phyloP scores from a whole-genome alignment of 805 yeast genomes.

The Wickerhamiella slavikovae region DNA sequence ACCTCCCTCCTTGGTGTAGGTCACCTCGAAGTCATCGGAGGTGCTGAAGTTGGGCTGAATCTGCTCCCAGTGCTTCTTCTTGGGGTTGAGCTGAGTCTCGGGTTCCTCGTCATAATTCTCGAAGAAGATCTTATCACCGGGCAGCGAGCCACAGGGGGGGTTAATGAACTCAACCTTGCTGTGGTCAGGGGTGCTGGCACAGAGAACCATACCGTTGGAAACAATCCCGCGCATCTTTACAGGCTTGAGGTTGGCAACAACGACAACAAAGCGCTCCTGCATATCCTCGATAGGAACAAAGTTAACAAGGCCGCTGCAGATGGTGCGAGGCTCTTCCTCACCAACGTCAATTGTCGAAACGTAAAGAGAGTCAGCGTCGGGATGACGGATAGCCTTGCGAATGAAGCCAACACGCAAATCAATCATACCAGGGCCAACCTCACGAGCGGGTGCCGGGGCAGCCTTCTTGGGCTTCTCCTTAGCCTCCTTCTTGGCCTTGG shows the following conservation, averaged over 20 bases:
- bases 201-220: slow-evolving; percentile 89
- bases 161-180: slow-evolving; percentile 70
- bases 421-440: slow-evolving; percentile 45
- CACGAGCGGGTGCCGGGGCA: slow-evolving; percentile 12
- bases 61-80: slow-evolving; percentile 95
- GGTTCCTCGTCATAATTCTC: slow-evolving; percentile 82
- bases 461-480: slow-evolving; percentile 35
- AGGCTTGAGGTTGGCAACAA: slow-evolving; percentile 91
- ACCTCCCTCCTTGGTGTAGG: slow-evolving; percentile 59
- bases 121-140: slow-evolving; percentile 93
- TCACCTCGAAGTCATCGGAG: slow-evolving; percentile 50
- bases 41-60: slow-evolving; percentile 84
- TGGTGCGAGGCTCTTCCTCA: slow-evolving; percentile 93
- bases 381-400: slow-evolving; percentile 90
- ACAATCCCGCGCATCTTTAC: slow-evolving; percentile 96
- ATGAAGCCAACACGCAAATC: slow-evolving; percentile 93
- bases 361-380: slow-evolving; percentile 91
- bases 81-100: slow-evolving; percentile 83
- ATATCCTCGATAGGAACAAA: slow-evolving; percentile 77
- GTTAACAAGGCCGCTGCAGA: slow-evolving; percentile 90
- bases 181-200: slow-evolving; percentile 46
- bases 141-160: slow-evolving; percentile 81
- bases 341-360: slow-evolving; percentile 95
- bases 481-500: slow-evolving; percentile 21
- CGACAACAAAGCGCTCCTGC: slow-evolving; percentile 84